A percentile compares a stretch with the other conserved stretches of the same genome.
phyloP scores from a whole-genome alignment of 1,284 basidiomycete species.

The Naganishia liquefaciens region DNA sequence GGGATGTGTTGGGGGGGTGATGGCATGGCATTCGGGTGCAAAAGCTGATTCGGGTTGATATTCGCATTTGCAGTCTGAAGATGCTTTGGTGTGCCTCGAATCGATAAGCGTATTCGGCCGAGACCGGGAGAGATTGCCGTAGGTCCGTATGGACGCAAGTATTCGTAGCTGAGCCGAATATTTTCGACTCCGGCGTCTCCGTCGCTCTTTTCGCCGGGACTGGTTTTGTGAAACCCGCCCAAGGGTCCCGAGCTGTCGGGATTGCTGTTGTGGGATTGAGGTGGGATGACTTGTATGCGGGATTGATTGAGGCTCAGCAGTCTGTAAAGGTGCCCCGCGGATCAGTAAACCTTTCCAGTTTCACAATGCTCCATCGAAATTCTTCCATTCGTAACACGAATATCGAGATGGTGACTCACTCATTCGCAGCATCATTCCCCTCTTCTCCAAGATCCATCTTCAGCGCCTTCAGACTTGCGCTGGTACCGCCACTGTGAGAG shows the following conservation, averaged over 20 bases:
- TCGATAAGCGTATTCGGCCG: conserved; percentile 22
- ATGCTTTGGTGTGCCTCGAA: conserved; percentile 24
- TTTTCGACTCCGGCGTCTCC: conserved; percentile 25
- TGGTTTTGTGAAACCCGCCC: conserved; percentile 22
- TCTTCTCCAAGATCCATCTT: conserved; percentile 26
- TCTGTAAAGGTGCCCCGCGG: not conserved
- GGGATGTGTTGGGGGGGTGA: conserved; percentile 12
- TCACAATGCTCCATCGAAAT: too few species aligned
- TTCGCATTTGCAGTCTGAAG: conserved; percentile 4
- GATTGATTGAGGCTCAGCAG: conserved; percentile 26
- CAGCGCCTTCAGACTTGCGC: conserved; percentile 13
- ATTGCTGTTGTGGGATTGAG: not conserved
- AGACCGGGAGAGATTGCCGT: conserved; percentile 27
- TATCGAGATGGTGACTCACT: conserved; percentile 4
- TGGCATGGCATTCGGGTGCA: conserved; percentile 27
- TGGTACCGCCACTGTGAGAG: conserved; percentile 14
- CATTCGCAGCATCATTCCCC: conserved; percentile 25
- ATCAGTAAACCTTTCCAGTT: not conserved
- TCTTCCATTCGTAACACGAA: not conserved
- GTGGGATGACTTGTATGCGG: conserved; percentile 22
- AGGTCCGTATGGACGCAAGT: conserved; percentile 25
- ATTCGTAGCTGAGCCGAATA: conserved; percentile 24
- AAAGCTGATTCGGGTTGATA: conserved; percentile 10
- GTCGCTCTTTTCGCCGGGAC: conserved; percentile 17
- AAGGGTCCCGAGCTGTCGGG: not conserved